A percentile compares a stretch with the other conserved stretches of the same genome.
These are phyloP conservation scores for Nakazawaea laoshanensis DNA, from an alignment of 805 yeast genomes.

Conservation along the genomic window DNA sequence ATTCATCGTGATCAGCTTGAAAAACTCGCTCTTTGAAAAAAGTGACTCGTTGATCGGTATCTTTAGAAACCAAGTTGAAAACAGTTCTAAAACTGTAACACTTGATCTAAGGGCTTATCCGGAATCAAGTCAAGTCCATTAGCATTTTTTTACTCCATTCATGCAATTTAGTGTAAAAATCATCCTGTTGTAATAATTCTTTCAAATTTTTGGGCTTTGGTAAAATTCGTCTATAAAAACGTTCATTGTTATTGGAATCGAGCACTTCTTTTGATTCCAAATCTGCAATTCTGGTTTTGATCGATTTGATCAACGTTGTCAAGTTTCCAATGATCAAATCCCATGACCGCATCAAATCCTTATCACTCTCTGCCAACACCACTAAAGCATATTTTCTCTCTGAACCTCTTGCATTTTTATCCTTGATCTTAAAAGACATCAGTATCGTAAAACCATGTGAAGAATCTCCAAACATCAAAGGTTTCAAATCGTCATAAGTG, in stretches of 20 bases:
- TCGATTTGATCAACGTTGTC: conserved; percentile 28
- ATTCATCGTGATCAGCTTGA: conserved; percentile 87
- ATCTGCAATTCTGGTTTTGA: conserved; percentile 22
- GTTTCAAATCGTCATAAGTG: conserved; percentile 46
- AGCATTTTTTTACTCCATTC: conserved; percentile 53
- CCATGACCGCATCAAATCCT: conserved; percentile 47
- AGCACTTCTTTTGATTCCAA: conserved; percentile 20
- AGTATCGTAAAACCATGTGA: conserved; percentile 51
- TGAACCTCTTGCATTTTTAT: conserved; percentile 63
- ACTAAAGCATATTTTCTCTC: conserved; percentile 60
- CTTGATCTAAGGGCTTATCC: conserved; percentile 62
- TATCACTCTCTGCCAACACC: conserved; percentile 47
- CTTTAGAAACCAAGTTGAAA: conserved; percentile 69
- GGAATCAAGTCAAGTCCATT: conserved; percentile 17
- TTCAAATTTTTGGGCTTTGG: conserved; percentile 48
- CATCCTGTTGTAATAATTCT: conserved; percentile 45
- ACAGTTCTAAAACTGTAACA: conserved; percentile 66
- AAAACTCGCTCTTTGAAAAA: conserved; percentile 77
- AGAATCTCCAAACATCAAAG: conserved; percentile 58
- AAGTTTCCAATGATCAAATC: conserved; percentile 35
- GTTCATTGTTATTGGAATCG: conserved; percentile 29
- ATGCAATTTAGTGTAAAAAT: conserved; percentile 50
- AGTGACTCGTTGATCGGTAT: conserved; percentile 92
- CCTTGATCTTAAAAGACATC: conserved; percentile 53
- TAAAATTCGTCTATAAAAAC: conserved; percentile 47